phyloP scores from a whole-genome alignment of 2,329 filamentous ascomycete species.

The Ophiostoma quercus region DNA sequence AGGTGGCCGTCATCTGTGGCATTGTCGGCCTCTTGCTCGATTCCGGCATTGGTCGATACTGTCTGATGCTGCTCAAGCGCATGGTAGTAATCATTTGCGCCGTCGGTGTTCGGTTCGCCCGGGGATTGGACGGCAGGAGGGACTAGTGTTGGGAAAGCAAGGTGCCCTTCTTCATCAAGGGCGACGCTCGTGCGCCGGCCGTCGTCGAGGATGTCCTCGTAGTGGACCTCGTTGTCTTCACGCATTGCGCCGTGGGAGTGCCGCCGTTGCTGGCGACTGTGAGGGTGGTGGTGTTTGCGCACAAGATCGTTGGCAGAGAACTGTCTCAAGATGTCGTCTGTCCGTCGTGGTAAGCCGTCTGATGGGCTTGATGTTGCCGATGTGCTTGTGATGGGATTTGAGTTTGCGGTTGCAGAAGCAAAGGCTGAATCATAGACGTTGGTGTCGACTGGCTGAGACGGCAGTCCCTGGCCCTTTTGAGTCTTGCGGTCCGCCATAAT shows the following conservation, averaged over 20 bases:
- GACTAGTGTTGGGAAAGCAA: conserved; percentile 35
- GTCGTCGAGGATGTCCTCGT: conserved; percentile 30
- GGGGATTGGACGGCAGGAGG: conserved; percentile 31
- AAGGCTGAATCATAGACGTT: not conserved
- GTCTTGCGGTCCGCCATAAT: not conserved
- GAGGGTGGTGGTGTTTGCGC: not conserved
- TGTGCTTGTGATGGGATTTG: not conserved
- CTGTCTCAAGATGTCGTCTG: not conserved
- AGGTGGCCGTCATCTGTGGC: not conserved
- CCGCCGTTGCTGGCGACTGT: not conserved
- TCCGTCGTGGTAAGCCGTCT: not conserved
- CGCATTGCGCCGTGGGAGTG: conserved; percentile 18
- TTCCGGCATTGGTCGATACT: not conserved
- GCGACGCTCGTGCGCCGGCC: conserved; percentile 33
- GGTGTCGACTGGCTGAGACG: not conserved
- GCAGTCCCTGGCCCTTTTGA: not conserved
- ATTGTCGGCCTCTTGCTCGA: not conserved
- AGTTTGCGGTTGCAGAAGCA: not conserved
- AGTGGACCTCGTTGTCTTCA: conserved; percentile 26
- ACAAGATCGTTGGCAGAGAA: not conserved
- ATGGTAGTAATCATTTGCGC: not conserved
- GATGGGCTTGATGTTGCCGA: not conserved
- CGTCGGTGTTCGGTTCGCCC: not conserved
- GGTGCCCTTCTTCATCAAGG: conserved; percentile 32
- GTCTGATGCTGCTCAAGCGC: not conserved